A percentile compares a stretch with the other conserved stretches of the same genome.
Conservation (phyloP, 192 early-diverging fungal genomes). For the Pilobolus umbonatus region DNA sequence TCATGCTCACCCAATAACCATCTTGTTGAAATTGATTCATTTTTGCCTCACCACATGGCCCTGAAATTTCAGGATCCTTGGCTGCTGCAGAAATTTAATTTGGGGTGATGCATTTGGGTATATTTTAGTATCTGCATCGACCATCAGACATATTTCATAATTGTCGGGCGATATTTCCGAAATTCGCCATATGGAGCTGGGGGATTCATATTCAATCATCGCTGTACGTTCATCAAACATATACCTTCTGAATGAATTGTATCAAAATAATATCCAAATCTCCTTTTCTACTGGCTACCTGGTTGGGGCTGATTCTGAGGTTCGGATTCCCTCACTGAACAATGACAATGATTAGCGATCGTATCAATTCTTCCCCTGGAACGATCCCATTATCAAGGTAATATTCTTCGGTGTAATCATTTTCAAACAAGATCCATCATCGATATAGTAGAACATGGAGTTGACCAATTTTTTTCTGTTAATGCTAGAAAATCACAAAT, state of each 20-base stretch:
- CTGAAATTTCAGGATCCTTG: slow-evolving; percentile 83
- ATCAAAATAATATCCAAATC: slow-evolving; percentile 88
- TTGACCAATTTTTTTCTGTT: slow-evolving; percentile 46
- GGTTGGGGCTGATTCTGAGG: slow-evolving; percentile 49
- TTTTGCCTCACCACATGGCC: slow-evolving; percentile 94
- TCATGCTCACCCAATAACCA: slow-evolving; percentile 81
- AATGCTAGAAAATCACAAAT: slow-evolving; percentile 52
- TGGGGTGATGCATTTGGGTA: slow-evolving; percentile 67
- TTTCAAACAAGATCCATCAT: slow-evolving; percentile 68
- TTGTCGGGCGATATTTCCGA: slow-evolving; percentile 73
- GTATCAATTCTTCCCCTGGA: slow-evolving; percentile 39
- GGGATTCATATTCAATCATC: slow-evolving; percentile 64
- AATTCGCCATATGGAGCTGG: slow-evolving; percentile 66
- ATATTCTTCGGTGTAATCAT: slow-evolving; percentile 78
- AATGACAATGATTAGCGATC: slow-evolving; percentile 62
- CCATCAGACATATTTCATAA: slow-evolving; percentile 71
- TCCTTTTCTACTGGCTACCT: slow-evolving; percentile 79
- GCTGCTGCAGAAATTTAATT: slow-evolving; percentile 79
- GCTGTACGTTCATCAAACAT: slow-evolving; percentile 75
- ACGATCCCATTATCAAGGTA: slow-evolving; percentile 58
- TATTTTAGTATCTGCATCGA: slow-evolving; percentile 83
- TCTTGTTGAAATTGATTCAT: slow-evolving; percentile 95
- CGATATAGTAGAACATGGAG: slow-evolving; percentile 76
- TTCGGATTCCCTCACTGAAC: slow-evolving; percentile 62
- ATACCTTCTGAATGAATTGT: slow-evolving; percentile 77